Percentiles rank a stretch among this genome's conserved stretches.
phyloP scores from a whole-genome alignment of 192 early-diverging fungal genomes.

The Gryganskiella cystojenkinii region DNA sequence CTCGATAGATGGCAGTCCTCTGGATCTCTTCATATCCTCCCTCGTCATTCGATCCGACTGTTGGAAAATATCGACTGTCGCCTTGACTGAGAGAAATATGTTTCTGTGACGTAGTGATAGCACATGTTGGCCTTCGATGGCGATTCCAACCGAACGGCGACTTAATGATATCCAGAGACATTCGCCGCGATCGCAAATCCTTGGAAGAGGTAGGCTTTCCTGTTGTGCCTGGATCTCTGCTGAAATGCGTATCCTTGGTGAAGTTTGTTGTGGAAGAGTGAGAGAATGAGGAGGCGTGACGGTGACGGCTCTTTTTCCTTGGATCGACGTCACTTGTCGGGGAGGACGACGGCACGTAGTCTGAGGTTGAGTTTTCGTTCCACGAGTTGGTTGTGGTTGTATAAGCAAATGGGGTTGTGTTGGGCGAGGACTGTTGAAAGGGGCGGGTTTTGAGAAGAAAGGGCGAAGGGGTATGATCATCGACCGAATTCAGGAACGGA shows the following conservation, averaged over 20 bases:
- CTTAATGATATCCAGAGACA: conserved; percentile 40
- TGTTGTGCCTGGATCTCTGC: neutral
- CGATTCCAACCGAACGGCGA: conserved; percentile 20
- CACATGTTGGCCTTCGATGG: conserved; percentile 19
- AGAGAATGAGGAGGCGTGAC: too few relatives aligned
- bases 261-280: neutral
- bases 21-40: conserved; percentile 10
- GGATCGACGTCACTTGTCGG: too few relatives aligned
- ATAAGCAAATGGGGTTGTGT: neutral
- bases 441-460: neutral
- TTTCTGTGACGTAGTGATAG: neutral
- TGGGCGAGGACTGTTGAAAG: neutral
- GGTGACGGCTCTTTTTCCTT: too few relatives aligned
- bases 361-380: conserved; percentile 8
- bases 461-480: neutral
- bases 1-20: conserved; percentile 17
- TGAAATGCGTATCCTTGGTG: neutral
- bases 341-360: too few relatives aligned
- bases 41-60: neutral
- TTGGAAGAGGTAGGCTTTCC: neutral
- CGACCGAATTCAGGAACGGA: conserved; percentile 11
- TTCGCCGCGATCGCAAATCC: conserved; percentile 9
- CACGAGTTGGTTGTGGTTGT: neutral
- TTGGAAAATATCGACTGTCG: neutral
- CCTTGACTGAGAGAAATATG: neutral